These are phyloP conservation scores for Sarcodon sp. DNA, from an alignment of 768 basidiomycete genomes.

Conservation along the genomic window DNA sequence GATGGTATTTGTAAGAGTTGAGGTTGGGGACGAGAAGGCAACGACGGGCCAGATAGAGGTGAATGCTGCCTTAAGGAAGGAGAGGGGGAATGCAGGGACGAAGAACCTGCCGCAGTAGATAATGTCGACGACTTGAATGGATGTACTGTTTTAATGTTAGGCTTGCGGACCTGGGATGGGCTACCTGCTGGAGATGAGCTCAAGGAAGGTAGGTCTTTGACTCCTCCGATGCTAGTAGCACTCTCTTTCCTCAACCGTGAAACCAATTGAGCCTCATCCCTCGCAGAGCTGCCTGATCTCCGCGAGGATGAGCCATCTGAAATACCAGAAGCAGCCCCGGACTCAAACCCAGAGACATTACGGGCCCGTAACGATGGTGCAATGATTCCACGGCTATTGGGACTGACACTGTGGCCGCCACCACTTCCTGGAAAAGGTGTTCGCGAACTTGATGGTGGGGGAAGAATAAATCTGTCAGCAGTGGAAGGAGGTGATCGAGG, in stretches of 20 bases:
- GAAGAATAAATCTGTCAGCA: constrained; percentile 33
- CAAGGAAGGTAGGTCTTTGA: not conserved
- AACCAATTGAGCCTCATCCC: constrained; percentile 22
- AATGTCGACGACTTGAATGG: constrained; percentile 39
- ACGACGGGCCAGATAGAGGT: constrained; percentile 23
- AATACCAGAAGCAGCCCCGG: constrained; percentile 19
- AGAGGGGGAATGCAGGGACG: constrained; percentile 34
- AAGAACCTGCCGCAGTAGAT: constrained; percentile 28
- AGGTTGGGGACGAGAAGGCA: constrained; percentile 19
- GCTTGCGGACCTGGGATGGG: constrained; percentile 31
- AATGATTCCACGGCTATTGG: constrained; percentile 22
- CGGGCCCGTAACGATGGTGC: constrained; percentile 15
- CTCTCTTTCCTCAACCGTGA: constrained; percentile 40
- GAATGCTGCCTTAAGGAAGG: constrained; percentile 34
- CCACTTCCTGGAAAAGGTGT: constrained; percentile 18
- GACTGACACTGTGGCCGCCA: constrained; percentile 12
- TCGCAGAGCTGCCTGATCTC: constrained; percentile 20
- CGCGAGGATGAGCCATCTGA: constrained; percentile 28
- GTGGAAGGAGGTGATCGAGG: constrained; percentile 32
- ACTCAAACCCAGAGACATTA: constrained; percentile 15
- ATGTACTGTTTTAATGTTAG: constrained; percentile 26
- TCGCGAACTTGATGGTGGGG: constrained; percentile 18
- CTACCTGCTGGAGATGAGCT: constrained; percentile 7
- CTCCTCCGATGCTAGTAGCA: not conserved
- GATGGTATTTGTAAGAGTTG: not conserved